These are phyloP conservation scores for Fraxinus cuspidata DNA, from an alignment of 257 asterid species.

Conservation along the genomic window DNA sequence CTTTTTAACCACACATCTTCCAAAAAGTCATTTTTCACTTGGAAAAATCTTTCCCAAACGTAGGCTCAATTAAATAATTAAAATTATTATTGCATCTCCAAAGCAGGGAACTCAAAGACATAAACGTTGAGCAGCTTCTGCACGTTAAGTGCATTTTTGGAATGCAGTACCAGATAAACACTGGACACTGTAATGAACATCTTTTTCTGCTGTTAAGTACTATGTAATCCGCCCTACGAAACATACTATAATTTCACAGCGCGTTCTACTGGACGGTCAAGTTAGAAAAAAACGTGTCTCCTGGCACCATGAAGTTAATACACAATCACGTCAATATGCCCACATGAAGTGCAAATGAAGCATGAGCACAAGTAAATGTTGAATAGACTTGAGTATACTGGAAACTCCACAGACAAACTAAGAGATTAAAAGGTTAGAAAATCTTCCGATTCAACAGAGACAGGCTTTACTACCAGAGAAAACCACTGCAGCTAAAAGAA, in stretches of 20 bases:
- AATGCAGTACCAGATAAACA: neutral
- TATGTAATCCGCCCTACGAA: neutral
- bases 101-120: constrained; percentile 11
- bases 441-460: constrained; percentile 9
- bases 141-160: neutral
- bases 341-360: constrained; percentile 5
- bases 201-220: neutral
- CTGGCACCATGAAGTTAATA: constrained; percentile 18
- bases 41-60: no score
- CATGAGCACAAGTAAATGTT: neutral
- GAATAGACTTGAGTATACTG: constrained; percentile 9
- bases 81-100: neutral
- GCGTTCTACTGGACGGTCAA: neutral
- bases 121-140: neutral
- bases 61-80: neutral
- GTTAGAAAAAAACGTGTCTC: constrained; percentile 7
- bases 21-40: no score
- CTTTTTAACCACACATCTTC: no score
- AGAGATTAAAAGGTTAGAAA: constrained; percentile 11
- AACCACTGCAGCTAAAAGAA: constrained; percentile 15
- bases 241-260: neutral
- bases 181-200: neutral
- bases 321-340: neutral
- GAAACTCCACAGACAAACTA: constrained; percentile 8
- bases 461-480: constrained; percentile 6